Evolutionary conservation across 2,329 filamentous ascomycete species (phyloP), one percentile per base, ranked within the genome.

Genomic region (Ceratocystis cubensis): DNA sequence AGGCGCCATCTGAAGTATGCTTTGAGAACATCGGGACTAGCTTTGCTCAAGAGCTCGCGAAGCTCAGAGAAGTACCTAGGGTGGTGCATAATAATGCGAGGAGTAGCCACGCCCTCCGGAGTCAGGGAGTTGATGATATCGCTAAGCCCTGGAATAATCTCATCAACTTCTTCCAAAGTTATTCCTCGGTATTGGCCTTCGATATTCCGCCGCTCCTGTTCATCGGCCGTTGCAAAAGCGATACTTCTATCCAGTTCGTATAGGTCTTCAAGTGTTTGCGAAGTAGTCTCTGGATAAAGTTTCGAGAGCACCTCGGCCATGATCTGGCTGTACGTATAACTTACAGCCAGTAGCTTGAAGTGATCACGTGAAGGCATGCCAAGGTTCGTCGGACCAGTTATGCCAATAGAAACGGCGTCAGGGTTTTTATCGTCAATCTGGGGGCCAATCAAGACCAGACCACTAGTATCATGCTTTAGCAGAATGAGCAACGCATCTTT

Each of bases 111-210:
- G 57, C 48, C 66, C 59, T 68, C 62, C 25, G 66, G 66, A 13
- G 77, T 77, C 70, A 81, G 80, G 64, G 79, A 75, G 7, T 76
- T 71, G 48, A 88, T 76, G 1, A 87, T 75, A 4, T 76, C 74
- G 13, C 79, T 78, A 8, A 88, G 75, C 65, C 83, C 77, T 1
- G 86, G 85, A 0, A 82, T 74, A 28, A 88, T 75, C 2, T 76
- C 75, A 45, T 80, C 76, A 5, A 80, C 81, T 65, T 87, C 81
- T 10, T 80, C 75, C 20, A 87, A 73, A 6, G 78, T 79, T 72
- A 81, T 81, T 0, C 84, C 84, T 71, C 88, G 88, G 74, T 88
- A 88, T 70, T 82, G 84, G 76, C 87, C 77, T 13, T 83, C 86
- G 59, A 87, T 82, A 73, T 87, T 84, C 68, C 84, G 3, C 10